Evolutionary conservation across 2,329 filamentous ascomycete species (phyloP).

Genomic region (Colletotrichum theobromicola): DNA sequence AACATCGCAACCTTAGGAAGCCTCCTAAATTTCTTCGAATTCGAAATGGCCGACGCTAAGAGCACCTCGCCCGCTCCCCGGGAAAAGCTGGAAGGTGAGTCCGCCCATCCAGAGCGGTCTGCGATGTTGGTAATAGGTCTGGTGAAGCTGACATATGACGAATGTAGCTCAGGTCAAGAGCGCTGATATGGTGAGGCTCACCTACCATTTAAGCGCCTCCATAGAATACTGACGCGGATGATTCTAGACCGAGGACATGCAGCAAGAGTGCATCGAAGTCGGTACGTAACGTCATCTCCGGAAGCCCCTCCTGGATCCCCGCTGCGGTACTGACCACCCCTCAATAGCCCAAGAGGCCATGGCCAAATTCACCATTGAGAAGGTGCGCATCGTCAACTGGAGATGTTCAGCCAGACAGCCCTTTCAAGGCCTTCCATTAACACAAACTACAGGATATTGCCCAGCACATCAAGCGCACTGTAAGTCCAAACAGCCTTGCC

Average conservation of each 20-base stretch:
- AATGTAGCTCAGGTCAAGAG: conserved; percentile 91
- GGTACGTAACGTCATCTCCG: conserved; percentile 63
- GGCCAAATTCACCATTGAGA: conserved; percentile 67
- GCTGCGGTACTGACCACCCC: conserved; percentile 14
- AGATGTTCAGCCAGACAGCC: not conserved
- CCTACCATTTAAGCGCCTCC: not conserved
- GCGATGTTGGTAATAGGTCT: conserved; percentile 13
- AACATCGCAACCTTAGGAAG: not conserved
- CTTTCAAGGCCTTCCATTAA: conserved; percentile 7
- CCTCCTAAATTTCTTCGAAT: not conserved
- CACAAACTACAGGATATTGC: conserved; percentile 76
- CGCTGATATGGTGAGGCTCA: conserved; percentile 85
- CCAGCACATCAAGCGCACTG: conserved; percentile 93
- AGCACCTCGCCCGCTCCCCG: conserved; percentile 54
- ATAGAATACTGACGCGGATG: conserved; percentile 30
- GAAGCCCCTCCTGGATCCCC: not conserved
- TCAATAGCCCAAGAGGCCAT: conserved; percentile 65
- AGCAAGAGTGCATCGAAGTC: conserved; percentile 92
- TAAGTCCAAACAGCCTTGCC: conserved; percentile 43
- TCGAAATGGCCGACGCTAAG: conserved; percentile 44
- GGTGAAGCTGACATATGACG: not conserved
- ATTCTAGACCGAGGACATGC: conserved; percentile 90
- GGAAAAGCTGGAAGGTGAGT: conserved; percentile 78
- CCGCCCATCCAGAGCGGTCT: not conserved
- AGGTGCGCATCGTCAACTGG: conserved; percentile 43